Percentiles rank a stretch among this genome's conserved stretches.
Evolutionary conservation across 1,284 basidiomycete species (phyloP).

Genomic region (Pseudomicrostroma phylloplanum): DNA sequence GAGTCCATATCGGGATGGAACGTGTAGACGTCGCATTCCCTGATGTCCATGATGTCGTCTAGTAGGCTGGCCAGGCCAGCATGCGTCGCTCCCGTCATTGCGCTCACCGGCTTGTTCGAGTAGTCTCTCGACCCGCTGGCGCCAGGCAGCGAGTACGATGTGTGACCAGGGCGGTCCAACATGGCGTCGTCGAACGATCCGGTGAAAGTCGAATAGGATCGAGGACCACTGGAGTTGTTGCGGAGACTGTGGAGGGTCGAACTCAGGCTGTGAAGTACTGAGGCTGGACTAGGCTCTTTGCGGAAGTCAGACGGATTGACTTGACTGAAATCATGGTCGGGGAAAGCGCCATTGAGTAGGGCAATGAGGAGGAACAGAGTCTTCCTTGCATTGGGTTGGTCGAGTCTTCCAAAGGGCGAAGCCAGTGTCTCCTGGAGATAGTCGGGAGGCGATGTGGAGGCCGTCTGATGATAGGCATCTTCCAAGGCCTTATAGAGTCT

Average conservation of each 20-base stretch:
- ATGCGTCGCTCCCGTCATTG: conserved; percentile 53
- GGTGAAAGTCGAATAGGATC: conserved; percentile 33
- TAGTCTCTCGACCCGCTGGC: neutral
- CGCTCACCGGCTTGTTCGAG: neutral
- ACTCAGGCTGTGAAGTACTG: conserved; percentile 46
- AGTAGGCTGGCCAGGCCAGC: conserved; percentile 78
- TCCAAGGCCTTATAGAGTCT: conserved; percentile 81
- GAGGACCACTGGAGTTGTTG: conserved; percentile 28
- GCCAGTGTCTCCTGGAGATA: conserved; percentile 42
- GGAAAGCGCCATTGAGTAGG: conserved; percentile 92
- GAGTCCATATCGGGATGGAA: conserved; percentile 89
- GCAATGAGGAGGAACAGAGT: conserved; percentile 89
- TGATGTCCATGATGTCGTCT: conserved; percentile 80
- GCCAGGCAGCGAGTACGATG: neutral
- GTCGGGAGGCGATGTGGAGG: conserved; percentile 43
- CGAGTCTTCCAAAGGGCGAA: conserved; percentile 53
- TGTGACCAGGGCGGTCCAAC: conserved; percentile 1
- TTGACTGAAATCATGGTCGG: conserved; percentile 93
- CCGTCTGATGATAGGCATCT: conserved; percentile 38
- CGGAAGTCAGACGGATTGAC: conserved; percentile 80
- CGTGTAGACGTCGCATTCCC: conserved; percentile 90
- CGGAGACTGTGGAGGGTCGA: conserved; percentile 45
- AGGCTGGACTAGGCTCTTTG: conserved; percentile 56
- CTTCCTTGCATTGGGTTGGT: conserved; percentile 63
- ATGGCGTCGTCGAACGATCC: conserved; percentile 37